A percentile compares a stretch with the other conserved stretches of the same genome.
Conservation (phyloP, 164 flowering plant genomes). For the Vitis rotundifolia region DNA sequence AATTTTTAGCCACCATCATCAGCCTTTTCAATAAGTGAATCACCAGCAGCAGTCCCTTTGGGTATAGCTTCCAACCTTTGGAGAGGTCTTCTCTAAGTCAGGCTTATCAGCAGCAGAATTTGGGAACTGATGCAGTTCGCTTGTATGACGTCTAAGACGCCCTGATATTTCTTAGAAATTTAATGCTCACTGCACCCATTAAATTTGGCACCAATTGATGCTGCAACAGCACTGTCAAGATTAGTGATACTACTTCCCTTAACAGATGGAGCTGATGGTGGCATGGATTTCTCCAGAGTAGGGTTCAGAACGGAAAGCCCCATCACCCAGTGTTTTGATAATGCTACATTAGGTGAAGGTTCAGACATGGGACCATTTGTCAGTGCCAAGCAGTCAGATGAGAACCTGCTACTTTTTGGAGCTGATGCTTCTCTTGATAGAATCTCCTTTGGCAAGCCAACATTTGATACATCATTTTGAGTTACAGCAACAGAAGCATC, state of each 20-base stretch:
- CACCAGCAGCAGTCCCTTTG: constrained; percentile 7
- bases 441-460: constrained; percentile 12
- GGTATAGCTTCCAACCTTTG: constrained; percentile 20
- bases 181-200: constrained; percentile 2
- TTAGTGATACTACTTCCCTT: constrained; percentile 5
- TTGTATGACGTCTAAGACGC: constrained; percentile 4
- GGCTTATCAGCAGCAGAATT: constrained; percentile 9
- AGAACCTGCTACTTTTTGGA: constrained; percentile 9
- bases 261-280: constrained; percentile 6
- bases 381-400: constrained; percentile 4
- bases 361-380: constrained; percentile 9
- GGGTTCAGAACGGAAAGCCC: constrained; percentile 10
- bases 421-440: constrained; percentile 19
- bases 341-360: constrained; percentile 10
- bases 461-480: constrained; percentile 10
- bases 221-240: neutral
- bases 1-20: constrained; percentile 5
- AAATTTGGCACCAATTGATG: constrained; percentile 3
- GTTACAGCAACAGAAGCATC: constrained; percentile 15
- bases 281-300: neutral
- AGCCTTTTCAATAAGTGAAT: constrained; percentile 9
- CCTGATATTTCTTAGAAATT: constrained; percentile 14
- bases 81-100: constrained; percentile 6
- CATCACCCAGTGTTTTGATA: constrained; percentile 5
- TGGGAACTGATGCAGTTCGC: neutral